phyloP scores from a whole-genome alignment of 345 rosid genomes.

The Hevea brasiliensis region DNA sequence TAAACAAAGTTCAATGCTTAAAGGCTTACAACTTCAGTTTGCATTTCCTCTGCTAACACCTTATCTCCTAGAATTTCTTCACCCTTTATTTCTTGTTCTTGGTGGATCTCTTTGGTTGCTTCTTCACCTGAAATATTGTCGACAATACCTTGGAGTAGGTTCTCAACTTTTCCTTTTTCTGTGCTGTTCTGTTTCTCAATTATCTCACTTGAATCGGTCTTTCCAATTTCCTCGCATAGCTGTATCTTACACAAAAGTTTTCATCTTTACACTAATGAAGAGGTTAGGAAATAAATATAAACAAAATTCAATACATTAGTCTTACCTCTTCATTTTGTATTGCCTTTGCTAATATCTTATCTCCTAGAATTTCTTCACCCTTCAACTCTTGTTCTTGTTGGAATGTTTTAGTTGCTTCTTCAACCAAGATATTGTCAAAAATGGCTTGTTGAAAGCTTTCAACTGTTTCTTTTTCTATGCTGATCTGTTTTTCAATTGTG shows the following conservation, averaged over 20 bases:
- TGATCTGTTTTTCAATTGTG: background rate
- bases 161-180: background rate
- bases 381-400: slow-evolving; percentile 24
- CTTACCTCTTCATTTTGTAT: slow-evolving; percentile 39
- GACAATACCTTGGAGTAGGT: background rate
- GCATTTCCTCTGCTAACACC: slow-evolving; percentile 12
- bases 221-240: background rate
- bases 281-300: background rate
- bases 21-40: slow-evolving; percentile 38
- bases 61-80: slow-evolving; percentile 23
- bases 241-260: background rate
- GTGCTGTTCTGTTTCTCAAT: background rate
- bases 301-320: background rate
- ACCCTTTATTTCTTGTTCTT: slow-evolving; percentile 22
- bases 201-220: background rate
- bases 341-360: slow-evolving; percentile 11
- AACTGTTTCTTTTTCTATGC: background rate
- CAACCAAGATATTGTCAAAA: background rate
- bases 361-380: slow-evolving; percentile 21
- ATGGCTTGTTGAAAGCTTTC: background rate
- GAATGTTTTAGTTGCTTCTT: background rate
- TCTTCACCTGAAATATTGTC: background rate
- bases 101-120: background rate
- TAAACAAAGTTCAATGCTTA: background rate
- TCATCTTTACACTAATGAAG: background rate